Evolutionary conservation across 2,329 filamentous ascomycete genomes (phyloP).

Genomic region (Colletotrichum sp.): DNA sequence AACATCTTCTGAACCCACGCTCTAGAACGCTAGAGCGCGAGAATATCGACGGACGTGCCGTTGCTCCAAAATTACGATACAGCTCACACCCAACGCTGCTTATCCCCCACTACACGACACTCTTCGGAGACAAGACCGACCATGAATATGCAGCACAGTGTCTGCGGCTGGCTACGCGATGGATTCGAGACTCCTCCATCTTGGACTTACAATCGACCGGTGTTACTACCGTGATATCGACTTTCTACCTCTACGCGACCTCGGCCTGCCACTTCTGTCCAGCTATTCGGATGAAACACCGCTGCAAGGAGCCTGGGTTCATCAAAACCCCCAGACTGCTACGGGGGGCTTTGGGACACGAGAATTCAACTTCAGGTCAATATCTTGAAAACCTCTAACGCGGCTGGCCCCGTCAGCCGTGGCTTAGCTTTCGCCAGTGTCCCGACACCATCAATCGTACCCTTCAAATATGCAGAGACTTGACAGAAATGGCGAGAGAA

Average conservation of each 20-base stretch:
- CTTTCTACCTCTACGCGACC: neutral
- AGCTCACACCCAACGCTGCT: neutral
- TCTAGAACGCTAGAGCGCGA: neutral
- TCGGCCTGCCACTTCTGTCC: neutral
- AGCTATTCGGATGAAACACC: conserved; percentile 20
- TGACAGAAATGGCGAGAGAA: neutral
- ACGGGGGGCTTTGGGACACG: conserved; percentile 1
- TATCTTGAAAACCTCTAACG: neutral
- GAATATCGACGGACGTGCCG: neutral
- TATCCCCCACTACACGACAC: neutral
- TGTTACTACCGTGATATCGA: neutral
- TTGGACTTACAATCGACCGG: neutral
- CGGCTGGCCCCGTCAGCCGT: neutral
- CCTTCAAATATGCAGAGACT: neutral
- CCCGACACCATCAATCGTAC: neutral
- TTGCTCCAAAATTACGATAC: neutral
- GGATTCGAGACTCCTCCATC: neutral
- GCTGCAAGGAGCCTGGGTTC: conserved; percentile 10
- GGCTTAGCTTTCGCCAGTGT: neutral
- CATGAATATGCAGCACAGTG: neutral
- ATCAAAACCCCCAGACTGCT: neutral
- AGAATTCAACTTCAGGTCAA: conserved; percentile 4
- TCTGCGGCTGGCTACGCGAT: neutral
- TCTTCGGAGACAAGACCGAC: neutral
- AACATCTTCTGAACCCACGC: neutral